Conservation (phyloP, 2,329 filamentous ascomycete species). For the Exophiala dermatitidis region DNA sequence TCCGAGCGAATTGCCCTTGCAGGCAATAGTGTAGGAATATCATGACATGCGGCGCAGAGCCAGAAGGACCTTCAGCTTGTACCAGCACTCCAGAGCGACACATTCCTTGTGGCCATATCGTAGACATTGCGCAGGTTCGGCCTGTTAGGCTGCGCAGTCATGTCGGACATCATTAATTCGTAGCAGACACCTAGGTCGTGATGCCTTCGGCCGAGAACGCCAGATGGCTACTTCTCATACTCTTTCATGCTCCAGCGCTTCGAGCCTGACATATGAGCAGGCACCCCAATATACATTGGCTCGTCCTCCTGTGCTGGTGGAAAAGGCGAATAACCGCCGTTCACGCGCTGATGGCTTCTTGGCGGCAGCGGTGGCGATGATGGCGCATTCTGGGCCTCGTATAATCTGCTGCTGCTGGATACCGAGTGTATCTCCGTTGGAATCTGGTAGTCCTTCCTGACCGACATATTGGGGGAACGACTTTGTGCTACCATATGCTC, state of each 20-base stretch:
- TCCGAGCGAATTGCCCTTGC: no score
- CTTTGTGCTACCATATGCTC: slow-evolving; percentile 6
- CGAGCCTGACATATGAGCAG: slow-evolving; percentile 19
- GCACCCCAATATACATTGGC: slow-evolving; percentile 22
- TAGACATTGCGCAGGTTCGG: no score
- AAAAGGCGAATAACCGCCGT: slow-evolving; percentile 12
- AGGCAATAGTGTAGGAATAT: no score
- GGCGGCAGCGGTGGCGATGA: no score
- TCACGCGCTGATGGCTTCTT: no score
- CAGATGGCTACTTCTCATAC: slow-evolving; percentile 13
- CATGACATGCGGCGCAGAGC: no score
- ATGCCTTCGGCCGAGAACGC: neutral
- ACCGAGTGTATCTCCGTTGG: slow-evolving; percentile 11
- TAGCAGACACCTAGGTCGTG: neutral
- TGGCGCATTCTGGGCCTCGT: neutral
- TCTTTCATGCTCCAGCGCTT: slow-evolving; percentile 25
- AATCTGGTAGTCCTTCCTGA: slow-evolving; percentile 2
- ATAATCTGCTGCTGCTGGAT: slow-evolving; percentile 7
- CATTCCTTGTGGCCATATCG: neutral
- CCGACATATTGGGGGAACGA: neutral
- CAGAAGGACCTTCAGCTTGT: no score
- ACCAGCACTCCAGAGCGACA: neutral
- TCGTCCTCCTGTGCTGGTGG: slow-evolving; percentile 11
- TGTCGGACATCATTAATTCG: neutral
- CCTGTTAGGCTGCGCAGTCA: neutral